phyloP scores from a whole-genome alignment of 1,284 basidiomycete species.

The Phaffia rhodozyma region DNA sequence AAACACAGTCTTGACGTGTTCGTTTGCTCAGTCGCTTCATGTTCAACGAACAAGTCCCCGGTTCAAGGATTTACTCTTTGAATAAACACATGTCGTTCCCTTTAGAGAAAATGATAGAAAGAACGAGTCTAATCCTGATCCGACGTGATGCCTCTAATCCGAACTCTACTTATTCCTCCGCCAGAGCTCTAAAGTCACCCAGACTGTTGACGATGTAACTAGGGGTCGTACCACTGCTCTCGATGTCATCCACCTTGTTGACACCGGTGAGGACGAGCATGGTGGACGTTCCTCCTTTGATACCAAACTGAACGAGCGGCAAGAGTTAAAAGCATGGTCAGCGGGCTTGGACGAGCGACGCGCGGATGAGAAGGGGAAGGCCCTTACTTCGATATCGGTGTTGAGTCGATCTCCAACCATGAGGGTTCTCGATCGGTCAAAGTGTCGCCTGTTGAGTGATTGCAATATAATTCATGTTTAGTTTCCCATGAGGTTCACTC shows the following conservation, averaged over 20 bases:
- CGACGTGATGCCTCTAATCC: too few relatives aligned
- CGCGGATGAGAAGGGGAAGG: not conserved
- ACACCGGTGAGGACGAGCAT: slow-evolving; percentile 86
- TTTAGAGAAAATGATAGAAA: too few relatives aligned
- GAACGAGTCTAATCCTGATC: too few relatives aligned
- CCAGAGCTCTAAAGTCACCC: slow-evolving; percentile 48
- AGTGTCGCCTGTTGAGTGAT: slow-evolving; percentile 50
- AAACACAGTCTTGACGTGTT: too few relatives aligned
- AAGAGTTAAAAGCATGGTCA: not conserved
- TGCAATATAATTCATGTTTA: not conserved
- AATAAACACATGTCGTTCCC: too few relatives aligned
- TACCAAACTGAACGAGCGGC: slow-evolving; percentile 48
- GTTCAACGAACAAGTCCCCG: too few relatives aligned
- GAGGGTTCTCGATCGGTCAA: slow-evolving; percentile 71
- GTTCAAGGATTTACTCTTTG: too few relatives aligned
- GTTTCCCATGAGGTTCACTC: not conserved
- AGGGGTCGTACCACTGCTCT: slow-evolving; percentile 52
- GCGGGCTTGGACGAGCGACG: too few relatives aligned
- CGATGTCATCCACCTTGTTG: slow-evolving; percentile 14
- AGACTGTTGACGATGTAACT: slow-evolving; percentile 66
- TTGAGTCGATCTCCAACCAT: slow-evolving; percentile 93
- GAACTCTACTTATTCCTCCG: not conserved
- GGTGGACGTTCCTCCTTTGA: slow-evolving; percentile 70
- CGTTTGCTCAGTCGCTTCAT: too few relatives aligned
- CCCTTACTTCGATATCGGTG: slow-evolving; percentile 57